These are phyloP conservation scores for Ambrosia hybrid DNA, from an alignment of 140 eudicot genomes.

Conservation along the genomic window DNA sequence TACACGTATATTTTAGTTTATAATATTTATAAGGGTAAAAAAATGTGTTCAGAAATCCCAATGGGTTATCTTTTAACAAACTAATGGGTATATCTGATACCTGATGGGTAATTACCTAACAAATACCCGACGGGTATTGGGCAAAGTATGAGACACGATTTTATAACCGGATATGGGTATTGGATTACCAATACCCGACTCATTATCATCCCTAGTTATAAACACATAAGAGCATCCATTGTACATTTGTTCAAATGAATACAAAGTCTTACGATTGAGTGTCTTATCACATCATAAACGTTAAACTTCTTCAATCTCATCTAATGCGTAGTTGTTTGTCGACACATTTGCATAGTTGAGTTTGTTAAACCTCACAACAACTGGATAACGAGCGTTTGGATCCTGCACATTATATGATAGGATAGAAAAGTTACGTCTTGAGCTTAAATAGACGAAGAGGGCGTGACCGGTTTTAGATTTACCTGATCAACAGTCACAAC, in stretches of 20 bases:
- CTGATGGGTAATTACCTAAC: too few relatives aligned
- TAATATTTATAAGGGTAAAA: too few relatives aligned
- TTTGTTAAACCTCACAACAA: slow-evolving; percentile 77
- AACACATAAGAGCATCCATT: not conserved
- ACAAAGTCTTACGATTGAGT: not conserved
- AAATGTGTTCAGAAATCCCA: too few relatives aligned
- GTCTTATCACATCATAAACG: slow-evolving; percentile 6
- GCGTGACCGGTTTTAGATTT: not conserved
- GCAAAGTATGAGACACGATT: too few relatives aligned
- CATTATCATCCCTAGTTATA: not conserved
- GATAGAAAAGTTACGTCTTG: not conserved
- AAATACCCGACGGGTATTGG: too few relatives aligned
- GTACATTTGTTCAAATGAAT: not conserved
- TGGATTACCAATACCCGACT: too few relatives aligned
- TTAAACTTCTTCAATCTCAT: slow-evolving; percentile 66
- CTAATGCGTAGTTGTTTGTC: slow-evolving; percentile 80
- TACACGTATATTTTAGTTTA: too few relatives aligned
- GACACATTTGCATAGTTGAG: slow-evolving; percentile 78
- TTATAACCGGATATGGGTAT: too few relatives aligned
- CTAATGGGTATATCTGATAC: too few relatives aligned
- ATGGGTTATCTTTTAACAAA: too few relatives aligned
- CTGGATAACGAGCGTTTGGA: slow-evolving; percentile 74
- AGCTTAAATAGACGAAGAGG: not conserved
- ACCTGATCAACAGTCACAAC: slow-evolving; percentile 77
- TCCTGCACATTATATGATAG: slow-evolving; percentile 41